A percentile compares a stretch with the other conserved stretches of the same genome.
Conservation (phyloP, 192 early-diverging fungal species). For the Entomortierella beljakovae region DNA sequence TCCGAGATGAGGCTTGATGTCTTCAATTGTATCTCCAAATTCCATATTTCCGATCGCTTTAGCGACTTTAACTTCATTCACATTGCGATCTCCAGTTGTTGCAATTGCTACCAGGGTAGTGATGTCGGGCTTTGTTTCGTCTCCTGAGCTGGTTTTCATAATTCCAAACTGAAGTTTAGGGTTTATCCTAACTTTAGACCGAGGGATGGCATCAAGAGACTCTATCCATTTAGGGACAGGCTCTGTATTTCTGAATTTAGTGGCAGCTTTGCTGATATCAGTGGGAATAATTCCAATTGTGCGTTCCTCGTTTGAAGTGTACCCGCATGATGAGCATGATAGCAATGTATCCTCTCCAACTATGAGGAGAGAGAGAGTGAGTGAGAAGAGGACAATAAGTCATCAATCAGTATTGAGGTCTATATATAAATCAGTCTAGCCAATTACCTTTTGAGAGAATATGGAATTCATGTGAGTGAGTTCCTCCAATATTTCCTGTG, state of each 20-base stretch:
- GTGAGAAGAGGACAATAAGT: neutral
- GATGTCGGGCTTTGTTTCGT: neutral
- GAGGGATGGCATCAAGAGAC: conserved; percentile 34
- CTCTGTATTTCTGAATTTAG: conserved; percentile 38
- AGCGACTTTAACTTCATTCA: conserved; percentile 47
- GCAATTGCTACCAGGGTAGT: conserved; percentile 36
- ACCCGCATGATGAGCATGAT: conserved; percentile 77
- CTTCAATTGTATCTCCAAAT: conserved; percentile 25
- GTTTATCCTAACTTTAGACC: conserved; percentile 27
- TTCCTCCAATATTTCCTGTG: conserved; percentile 92
- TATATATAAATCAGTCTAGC: neutral
- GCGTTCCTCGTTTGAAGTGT: conserved; percentile 88
- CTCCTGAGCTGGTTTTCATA: conserved; percentile 11
- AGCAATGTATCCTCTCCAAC: conserved; percentile 88
- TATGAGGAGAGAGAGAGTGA: conserved; percentile 2
- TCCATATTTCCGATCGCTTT: conserved; percentile 35
- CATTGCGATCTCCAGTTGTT: conserved; percentile 25
- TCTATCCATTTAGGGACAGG: conserved; percentile 35
- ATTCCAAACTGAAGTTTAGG: conserved; percentile 43
- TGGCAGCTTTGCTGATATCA: conserved; percentile 20
- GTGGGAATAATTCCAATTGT: conserved; percentile 61
- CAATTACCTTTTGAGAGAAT: conserved; percentile 70
- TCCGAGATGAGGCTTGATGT: conserved; percentile 24
- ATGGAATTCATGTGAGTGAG: conserved; percentile 92
- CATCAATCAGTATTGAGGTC: neutral